phyloP scores from a whole-genome alignment of 1,284 basidiomycete genomes.

The Ceratobasidium sp. region DNA sequence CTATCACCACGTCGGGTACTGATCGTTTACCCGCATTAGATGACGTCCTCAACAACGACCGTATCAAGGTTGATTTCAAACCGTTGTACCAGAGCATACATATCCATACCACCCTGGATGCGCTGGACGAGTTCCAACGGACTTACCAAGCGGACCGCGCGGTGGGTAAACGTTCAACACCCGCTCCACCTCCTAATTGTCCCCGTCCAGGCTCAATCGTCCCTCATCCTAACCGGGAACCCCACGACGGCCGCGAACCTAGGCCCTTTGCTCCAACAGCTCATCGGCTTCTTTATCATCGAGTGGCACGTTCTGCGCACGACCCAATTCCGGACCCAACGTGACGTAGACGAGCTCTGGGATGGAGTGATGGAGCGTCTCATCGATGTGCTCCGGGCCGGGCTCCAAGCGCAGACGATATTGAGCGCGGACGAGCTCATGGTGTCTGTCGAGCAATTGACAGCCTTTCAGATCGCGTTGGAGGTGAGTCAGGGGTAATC shows the following conservation, averaged over 20 bases:
- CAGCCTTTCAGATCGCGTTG: constrained; percentile 59
- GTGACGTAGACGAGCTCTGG: constrained; percentile 97
- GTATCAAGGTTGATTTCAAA: constrained; percentile 90
- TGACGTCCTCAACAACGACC: constrained; percentile 91
- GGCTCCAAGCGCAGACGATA: constrained; percentile 64
- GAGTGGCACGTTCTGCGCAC: constrained; percentile 93
- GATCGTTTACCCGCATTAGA: constrained; percentile 62
- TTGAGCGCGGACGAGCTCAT: constrained; percentile 26
- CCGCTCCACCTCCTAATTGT: constrained; percentile 35
- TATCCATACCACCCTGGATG: constrained; percentile 93
- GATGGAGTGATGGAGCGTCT: constrained; percentile 86
- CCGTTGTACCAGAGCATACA: constrained; percentile 98
- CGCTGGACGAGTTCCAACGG: constrained; percentile 86
- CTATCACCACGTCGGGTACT: constrained; percentile 5
- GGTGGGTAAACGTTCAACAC: constrained; percentile 58
- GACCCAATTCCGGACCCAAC: constrained; percentile 80
- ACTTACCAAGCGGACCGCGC: constrained; percentile 97
- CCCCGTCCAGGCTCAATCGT: constrained; percentile 85
- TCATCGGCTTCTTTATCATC: constrained; percentile 99
- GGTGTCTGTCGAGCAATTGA: constrained; percentile 29
- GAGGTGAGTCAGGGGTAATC: constrained; percentile 67
- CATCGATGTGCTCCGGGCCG: constrained; percentile 77
- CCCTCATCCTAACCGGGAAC: constrained; percentile 83
- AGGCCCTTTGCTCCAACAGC: constrained; percentile 81
- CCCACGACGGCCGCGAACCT: constrained; percentile 58